Base-by-base conservation (phyloP, 257 asterid genomes). In the Solanum infundibuliforme region DNA sequence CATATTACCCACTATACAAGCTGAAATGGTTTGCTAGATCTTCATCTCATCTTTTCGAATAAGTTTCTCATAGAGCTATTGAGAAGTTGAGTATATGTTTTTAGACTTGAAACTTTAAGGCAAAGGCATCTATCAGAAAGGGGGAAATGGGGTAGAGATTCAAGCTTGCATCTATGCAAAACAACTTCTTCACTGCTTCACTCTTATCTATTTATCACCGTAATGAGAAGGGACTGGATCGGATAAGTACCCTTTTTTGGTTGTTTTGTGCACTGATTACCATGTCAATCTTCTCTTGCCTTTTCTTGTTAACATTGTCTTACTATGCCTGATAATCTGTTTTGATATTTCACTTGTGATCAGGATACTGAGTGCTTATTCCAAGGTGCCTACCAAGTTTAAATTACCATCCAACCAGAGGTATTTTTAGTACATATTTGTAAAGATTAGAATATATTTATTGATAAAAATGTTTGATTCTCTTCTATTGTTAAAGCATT, bases 361-460 rank as follows among this genome's bases (percentile, higher is more conserved):
- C 91, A 96, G 99, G 96, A 93, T 95, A 90, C 92, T 95, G 69
- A 91, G 90, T 92, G 98, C 95, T 89, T 91, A 93, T 89, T 89
- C 96, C 60, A 92, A 93, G 94, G 98, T 94, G 88, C 95, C 98
- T 27, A 88, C 96, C 48, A 92, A 94, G 90, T 87, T 95, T 38
- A 93, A 91, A 88, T 92, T 90, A 79, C 88, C 95, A 86, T 89
- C 98, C 12, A 84, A 88, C 20, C 90, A 93, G 92, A 96, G 98
- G 99, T 96, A 94, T 88, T 76, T 46, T 48, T 35, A 43, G 18
- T 81, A 16, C 66, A 81, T 43, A 27, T 27, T 81, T 81, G 12
- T 81, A 16, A 46, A 43, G 34, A 46, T 18, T 18, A 5, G 39
- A 81, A 81, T 81, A 3, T 81, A 7, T 43, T n/a, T 41, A 0